Evolutionary conservation across 2,329 filamentous ascomycete genomes (phyloP).

Genomic region (Gaeumannomyces sp.): DNA sequence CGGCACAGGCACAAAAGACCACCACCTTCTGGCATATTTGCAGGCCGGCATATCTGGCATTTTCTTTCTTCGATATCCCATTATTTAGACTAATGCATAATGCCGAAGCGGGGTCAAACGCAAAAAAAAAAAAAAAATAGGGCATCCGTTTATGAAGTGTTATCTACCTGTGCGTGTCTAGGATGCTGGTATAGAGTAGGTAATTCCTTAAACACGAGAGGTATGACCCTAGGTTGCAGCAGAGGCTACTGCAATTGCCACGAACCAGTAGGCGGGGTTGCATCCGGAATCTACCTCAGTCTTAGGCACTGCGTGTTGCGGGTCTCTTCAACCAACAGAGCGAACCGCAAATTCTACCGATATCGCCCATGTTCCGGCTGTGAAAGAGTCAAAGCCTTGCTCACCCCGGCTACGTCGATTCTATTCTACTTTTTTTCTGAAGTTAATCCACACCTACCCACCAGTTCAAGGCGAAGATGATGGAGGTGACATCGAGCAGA

Average conservation of each 20-base stretch:
- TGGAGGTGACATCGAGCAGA: neutral
- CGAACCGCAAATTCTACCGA: neutral
- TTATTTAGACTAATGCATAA: slow-evolving; percentile 2
- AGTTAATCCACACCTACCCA: no score
- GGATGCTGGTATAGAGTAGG: neutral
- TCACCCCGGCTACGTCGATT: no score
- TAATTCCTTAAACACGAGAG: neutral
- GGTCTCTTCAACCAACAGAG: no score
- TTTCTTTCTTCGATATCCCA: neutral
- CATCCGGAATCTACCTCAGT: neutral
- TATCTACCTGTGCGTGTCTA: neutral
- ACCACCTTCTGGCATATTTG: neutral
- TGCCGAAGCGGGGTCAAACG: neutral
- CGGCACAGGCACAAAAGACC: neutral
- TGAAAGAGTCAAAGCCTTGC: neutral
- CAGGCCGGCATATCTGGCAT: neutral
- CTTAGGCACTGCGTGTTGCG: no score
- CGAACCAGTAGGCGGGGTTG: neutral
- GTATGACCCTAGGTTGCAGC: neutral
- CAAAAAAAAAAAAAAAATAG: no score
- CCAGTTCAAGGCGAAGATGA: neutral
- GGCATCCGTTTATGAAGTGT: neutral
- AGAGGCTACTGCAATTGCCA: neutral
- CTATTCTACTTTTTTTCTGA: neutral
- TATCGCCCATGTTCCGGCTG: neutral